phyloP scores from a whole-genome alignment of 2,329 filamentous ascomycete species.

The Pseudogymnoascus sp. region DNA sequence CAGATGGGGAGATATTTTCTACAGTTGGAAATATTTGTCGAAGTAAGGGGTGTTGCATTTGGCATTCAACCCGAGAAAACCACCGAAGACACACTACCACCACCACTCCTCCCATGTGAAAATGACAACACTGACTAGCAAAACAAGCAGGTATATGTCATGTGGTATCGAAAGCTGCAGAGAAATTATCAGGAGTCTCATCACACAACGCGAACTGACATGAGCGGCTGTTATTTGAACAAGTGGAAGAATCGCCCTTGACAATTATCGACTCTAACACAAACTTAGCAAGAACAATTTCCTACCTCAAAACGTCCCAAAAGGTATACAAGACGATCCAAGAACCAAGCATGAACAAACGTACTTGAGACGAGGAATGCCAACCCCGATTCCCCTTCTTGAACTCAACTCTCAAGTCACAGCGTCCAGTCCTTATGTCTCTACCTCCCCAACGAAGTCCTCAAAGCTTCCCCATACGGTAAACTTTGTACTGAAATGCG shows the following conservation, averaged over 20 bases:
- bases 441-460: neutral
- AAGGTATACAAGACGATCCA: neutral
- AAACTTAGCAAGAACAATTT: neutral
- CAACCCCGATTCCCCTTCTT: neutral
- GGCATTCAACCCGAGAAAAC: neutral
- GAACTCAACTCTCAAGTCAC: neutral
- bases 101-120: neutral
- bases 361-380: neutral
- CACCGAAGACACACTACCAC: neutral
- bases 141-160: neutral
- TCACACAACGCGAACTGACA: neutral
- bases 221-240: neutral
- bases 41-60: neutral
- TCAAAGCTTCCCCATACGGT: slow-evolving; percentile 4
- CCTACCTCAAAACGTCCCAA: neutral
- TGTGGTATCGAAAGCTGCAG: neutral
- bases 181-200: neutral
- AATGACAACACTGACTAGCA: neutral
- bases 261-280: neutral
- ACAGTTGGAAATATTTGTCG: neutral
- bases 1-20: neutral
- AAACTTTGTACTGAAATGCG: slow-evolving; percentile 2
- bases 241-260: neutral
- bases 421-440: neutral
- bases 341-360: neutral